These are phyloP conservation scores for Coelastrella sp. DNA, from an alignment of 139 green algal species.

Conservation along the genomic window DNA sequence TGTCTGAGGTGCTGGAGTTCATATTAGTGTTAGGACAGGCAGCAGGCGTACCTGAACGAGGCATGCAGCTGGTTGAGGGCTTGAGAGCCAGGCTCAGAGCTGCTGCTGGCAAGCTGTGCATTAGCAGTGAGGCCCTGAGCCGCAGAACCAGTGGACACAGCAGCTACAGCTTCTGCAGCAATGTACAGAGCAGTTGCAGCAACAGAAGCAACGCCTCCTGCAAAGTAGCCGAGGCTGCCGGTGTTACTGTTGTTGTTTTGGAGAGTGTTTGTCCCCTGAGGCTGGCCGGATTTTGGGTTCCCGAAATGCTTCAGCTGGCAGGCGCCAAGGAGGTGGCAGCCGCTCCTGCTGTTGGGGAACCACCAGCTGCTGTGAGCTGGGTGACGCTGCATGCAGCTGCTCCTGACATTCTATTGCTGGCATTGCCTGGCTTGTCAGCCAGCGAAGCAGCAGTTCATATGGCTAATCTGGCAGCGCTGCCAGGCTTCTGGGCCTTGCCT, in stretches of 20 bases:
- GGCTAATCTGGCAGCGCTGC: slow-evolving; percentile 73
- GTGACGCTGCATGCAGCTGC: slow-evolving; percentile 52
- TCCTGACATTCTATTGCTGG: slow-evolving; percentile 86
- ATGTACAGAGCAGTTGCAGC: background rate
- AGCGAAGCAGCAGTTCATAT: slow-evolving; percentile 54
- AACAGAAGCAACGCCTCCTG: background rate
- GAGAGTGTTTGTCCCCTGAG: slow-evolving; percentile 62
- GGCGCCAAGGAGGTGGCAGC: slow-evolving; percentile 44
- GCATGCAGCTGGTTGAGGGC: slow-evolving; percentile 68
- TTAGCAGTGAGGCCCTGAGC: background rate
- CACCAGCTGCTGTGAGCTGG: slow-evolving; percentile 56
- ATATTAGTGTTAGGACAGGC: slow-evolving; percentile 83
- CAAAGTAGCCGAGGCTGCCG: background rate
- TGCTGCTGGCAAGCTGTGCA: slow-evolving; percentile 43
- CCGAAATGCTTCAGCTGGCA: slow-evolving; percentile 71
- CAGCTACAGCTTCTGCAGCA: no score
- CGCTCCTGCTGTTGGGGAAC: slow-evolving; percentile 60
- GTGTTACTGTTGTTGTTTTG: slow-evolving; percentile 75
- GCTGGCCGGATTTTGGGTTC: slow-evolving; percentile 62
- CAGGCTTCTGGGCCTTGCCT: slow-evolving; percentile 92
- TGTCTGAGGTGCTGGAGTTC: slow-evolving; percentile 86
- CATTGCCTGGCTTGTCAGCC: background rate
- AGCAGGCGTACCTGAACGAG: slow-evolving; percentile 66
- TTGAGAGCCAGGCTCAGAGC: slow-evolving; percentile 78
- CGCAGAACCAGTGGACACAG: background rate